phyloP scores from a whole-genome alignment of 1,139 yeast genomes.

The Magnusiomyces suaveolens region DNA sequence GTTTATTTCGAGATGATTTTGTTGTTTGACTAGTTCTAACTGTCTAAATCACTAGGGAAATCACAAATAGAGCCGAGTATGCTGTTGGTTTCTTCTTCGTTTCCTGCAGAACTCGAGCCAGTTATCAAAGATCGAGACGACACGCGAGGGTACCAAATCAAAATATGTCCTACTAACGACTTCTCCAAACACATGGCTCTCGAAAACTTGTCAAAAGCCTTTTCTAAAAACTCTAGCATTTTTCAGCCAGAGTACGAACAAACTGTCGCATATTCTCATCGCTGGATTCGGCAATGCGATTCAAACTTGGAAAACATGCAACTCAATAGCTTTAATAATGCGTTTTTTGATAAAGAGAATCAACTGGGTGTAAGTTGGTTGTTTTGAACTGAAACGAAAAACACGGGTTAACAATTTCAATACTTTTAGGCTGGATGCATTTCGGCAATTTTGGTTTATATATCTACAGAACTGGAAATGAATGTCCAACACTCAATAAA shows the following conservation, averaged over 20 bases:
- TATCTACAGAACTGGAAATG: constrained; percentile 5
- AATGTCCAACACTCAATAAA: constrained; percentile 7
- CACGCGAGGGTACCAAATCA: constrained; percentile 6
- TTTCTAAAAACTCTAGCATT: constrained; percentile 7
- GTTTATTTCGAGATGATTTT: background rate
- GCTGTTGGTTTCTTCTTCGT: constrained; percentile 8
- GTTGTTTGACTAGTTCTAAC: background rate
- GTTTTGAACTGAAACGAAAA: background rate
- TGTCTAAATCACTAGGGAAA: constrained; percentile 2
- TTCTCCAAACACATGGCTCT: constrained; percentile 12
- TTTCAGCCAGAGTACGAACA: constrained; percentile 13
- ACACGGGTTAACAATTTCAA: background rate
- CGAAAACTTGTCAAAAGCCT: constrained; percentile 5
- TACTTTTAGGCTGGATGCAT: constrained; percentile 5
- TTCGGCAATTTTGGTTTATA: constrained; percentile 10
- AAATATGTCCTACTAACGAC: constrained; percentile 10
- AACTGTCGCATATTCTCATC: constrained; percentile 3
- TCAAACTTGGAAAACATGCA: constrained; percentile 2
- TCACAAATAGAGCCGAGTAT: constrained; percentile 5
- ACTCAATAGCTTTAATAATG: constrained; percentile 8
- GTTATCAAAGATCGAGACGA: constrained; percentile 9
- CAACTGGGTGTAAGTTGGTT: constrained; percentile 9
- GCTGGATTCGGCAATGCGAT: constrained; percentile 7
- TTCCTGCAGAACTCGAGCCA: constrained; percentile 9
- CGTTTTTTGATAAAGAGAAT: constrained; percentile 13